Percentiles rank a stretch among this genome's conserved stretches.
Evolutionary conservation across 345 rosid genomes (phyloP).

Genomic region (Euphorbia lathyris): DNA sequence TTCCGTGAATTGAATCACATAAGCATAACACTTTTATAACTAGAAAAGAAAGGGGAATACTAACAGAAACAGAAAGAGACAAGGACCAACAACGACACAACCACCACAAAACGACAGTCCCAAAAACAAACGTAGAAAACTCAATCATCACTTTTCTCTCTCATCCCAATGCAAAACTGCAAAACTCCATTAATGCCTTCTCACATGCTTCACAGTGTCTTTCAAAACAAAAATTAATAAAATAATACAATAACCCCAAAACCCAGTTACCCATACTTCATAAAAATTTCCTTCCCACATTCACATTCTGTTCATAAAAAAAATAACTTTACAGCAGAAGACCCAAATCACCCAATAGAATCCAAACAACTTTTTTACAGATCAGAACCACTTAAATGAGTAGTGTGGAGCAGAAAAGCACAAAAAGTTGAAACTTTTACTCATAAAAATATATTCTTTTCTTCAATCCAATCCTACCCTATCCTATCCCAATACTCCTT

Average conservation of each 20-base stretch:
- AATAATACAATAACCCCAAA: too few relatives aligned
- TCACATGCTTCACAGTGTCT: not conserved
- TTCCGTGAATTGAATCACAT: too few relatives aligned
- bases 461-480: not conserved
- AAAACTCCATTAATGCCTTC: not conserved
- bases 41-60: not conserved
- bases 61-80: not conserved
- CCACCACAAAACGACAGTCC: not conserved
- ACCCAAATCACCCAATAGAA: not conserved
- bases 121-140: not conserved
- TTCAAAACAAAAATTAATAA: too few relatives aligned
- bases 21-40: too few relatives aligned
- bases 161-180: not conserved
- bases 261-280: too few relatives aligned
- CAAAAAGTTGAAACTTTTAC: conserved; percentile 1
- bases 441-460: not conserved
- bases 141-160: not conserved
- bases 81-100: not conserved
- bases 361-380: not conserved
- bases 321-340: not conserved
- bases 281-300: too few relatives aligned
- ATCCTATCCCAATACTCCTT: not conserved
- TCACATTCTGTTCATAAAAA: too few relatives aligned
- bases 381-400: not conserved
- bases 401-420: not conserved